Percentiles rank a stretch among this genome's conserved stretches.
phyloP scores from a whole-genome alignment of 2,329 filamentous ascomycete genomes.

The Orbilia blumenaviensis region DNA sequence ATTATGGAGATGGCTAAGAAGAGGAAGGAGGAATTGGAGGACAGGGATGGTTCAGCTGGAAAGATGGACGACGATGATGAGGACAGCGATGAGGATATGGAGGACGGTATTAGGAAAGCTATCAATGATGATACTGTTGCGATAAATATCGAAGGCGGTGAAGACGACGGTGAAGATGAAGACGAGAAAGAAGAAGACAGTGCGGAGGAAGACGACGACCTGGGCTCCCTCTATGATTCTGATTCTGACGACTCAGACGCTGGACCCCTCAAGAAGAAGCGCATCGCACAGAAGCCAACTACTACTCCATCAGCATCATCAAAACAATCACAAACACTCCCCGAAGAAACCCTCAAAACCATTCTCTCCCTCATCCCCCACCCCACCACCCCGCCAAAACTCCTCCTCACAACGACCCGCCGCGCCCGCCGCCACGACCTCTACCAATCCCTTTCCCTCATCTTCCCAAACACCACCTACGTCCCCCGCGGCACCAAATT shows the following conservation, averaged over 20 bases:
- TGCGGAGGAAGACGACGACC: constrained; percentile 67
- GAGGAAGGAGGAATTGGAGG: constrained; percentile 42
- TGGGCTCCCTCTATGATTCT: constrained; percentile 82
- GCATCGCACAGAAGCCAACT: constrained; percentile 60
- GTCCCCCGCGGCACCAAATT: constrained; percentile 90
- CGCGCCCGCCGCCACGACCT: constrained; percentile 88
- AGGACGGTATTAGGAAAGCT: constrained; percentile 20
- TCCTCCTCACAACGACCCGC: constrained; percentile 89
- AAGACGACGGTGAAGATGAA: constrained; percentile 59
- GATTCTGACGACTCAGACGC: constrained; percentile 62
- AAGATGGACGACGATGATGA: constrained; percentile 20
- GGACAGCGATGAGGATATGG: constrained; percentile 63
- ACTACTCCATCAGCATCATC: constrained; percentile 65
- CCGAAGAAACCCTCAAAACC: constrained; percentile 71
- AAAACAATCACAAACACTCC: too few relatives aligned
- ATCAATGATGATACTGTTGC: constrained; percentile 64
- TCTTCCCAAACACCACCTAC: constrained; percentile 84
- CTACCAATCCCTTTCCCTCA: constrained; percentile 77
- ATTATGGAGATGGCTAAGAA: constrained; percentile 40
- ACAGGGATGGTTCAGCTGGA: neutral
- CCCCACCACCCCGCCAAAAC: constrained; percentile 75
- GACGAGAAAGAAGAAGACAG: constrained; percentile 62
- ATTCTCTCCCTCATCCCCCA: constrained; percentile 62
- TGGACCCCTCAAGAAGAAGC: constrained; percentile 54
- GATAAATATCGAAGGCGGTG: constrained; percentile 63